phyloP scores from a whole-genome alignment of 352 stramenopile genomes.

The Globisporangium echinulatum region DNA sequence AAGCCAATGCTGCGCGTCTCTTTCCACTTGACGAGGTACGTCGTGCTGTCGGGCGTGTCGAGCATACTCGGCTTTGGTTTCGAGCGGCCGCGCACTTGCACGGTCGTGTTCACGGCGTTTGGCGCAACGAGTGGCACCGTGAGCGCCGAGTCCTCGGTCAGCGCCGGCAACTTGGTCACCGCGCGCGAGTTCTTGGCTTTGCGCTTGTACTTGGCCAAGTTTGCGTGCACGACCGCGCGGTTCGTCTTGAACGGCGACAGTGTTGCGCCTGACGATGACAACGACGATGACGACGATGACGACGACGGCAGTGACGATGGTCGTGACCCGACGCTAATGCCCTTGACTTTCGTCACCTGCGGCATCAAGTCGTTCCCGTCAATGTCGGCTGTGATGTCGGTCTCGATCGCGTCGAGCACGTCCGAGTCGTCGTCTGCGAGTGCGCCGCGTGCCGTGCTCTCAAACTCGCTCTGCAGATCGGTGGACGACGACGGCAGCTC shows the following conservation, averaged over 20 bases:
- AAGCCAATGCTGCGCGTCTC: conserved; percentile 82
- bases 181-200: conserved; percentile 62
- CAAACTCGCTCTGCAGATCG: conserved; percentile 10
- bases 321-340: conserved; percentile 6
- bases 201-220: conserved; percentile 71
- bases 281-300: not conserved
- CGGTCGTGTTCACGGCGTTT: conserved; percentile 76
- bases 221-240: conserved; percentile 44
- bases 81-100: conserved; percentile 72
- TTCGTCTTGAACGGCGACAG: conserved; percentile 21
- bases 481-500: not conserved
- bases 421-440: conserved; percentile 10
- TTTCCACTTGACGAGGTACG: conserved; percentile 87
- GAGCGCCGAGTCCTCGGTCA: conserved; percentile 50
- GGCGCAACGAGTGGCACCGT: conserved; percentile 76
- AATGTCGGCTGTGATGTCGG: conserved; percentile 48
- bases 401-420: conserved; percentile 29
- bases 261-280: conserved; percentile 1
- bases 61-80: conserved; percentile 74
- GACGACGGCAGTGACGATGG: too few relatives aligned
- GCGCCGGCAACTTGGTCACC: conserved; percentile 52
- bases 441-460: not conserved
- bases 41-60: conserved; percentile 76
- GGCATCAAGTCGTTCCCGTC: conserved; percentile 53
- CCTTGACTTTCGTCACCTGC: conserved; percentile 27